Percentiles rank a stretch among this genome's conserved stretches.
Evolutionary conservation across 768 basidiomycete genomes (phyloP).

Genomic region (Termitomyces sp.): DNA sequence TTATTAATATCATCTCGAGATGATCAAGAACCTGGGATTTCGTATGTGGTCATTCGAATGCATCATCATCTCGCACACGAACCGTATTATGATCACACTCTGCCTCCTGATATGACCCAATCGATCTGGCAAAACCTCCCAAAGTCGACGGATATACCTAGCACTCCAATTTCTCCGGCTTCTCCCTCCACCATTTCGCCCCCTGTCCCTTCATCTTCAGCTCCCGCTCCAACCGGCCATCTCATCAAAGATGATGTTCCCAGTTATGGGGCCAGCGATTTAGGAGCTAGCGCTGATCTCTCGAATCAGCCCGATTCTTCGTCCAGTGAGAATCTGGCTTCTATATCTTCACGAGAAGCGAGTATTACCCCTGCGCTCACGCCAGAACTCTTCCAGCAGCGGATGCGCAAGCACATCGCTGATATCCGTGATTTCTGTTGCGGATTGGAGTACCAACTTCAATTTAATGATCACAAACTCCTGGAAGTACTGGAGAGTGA

Average conservation of each 20-base stretch:
- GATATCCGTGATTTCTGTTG: conserved; percentile 40
- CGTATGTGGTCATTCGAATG: conserved; percentile 35
- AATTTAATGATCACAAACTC: conserved; percentile 39
- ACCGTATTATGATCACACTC: conserved; percentile 33
- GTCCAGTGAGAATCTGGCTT: background rate
- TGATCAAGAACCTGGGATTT: conserved; percentile 11
- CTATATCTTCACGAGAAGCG: background rate
- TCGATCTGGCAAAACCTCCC: conserved; percentile 26
- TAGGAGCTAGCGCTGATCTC: conserved; percentile 1
- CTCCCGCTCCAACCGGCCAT: background rate
- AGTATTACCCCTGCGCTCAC: conserved; percentile 8
- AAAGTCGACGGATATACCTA: background rate
- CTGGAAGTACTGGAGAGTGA: conserved; percentile 35
- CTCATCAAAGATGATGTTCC: background rate
- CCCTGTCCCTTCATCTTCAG: background rate
- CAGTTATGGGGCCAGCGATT: background rate
- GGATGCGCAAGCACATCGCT: conserved; percentile 35
- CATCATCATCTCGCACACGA: conserved; percentile 39
- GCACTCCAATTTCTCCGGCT: background rate
- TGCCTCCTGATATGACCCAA: conserved; percentile 31
- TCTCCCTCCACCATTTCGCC: background rate
- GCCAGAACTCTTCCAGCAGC: conserved; percentile 23
- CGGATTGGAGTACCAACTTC: conserved; percentile 40
- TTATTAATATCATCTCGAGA: conserved; percentile 41
- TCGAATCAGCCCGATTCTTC: background rate